Conservation (phyloP, 345 rosid genomes). For the Rhizophora mangle region DNA sequence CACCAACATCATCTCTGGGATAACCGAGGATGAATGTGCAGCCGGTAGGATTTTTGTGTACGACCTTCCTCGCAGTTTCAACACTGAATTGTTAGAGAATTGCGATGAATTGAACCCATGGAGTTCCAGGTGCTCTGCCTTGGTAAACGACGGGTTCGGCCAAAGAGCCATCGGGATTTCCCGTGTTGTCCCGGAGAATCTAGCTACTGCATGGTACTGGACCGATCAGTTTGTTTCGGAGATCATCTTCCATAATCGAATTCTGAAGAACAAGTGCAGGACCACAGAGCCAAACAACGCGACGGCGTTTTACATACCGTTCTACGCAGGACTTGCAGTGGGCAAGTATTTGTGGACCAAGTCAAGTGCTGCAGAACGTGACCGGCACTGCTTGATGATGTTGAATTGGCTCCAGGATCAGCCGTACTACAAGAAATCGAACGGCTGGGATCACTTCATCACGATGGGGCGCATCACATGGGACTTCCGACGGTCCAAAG, state of each 20-base stretch:
- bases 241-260: constrained; percentile 73
- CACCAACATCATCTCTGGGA: constrained; percentile 1
- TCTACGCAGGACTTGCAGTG: constrained; percentile 90
- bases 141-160: constrained; percentile 75
- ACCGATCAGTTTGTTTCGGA: constrained; percentile 87
- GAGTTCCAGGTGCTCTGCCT: constrained; percentile 80
- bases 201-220: constrained; percentile 82
- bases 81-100: constrained; percentile 50
- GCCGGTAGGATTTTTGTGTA: constrained; percentile 72
- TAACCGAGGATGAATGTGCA: constrained; percentile 40
- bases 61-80: constrained; percentile 60
- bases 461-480: constrained; percentile 96
- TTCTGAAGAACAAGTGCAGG: constrained; percentile 72
- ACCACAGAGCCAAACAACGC: constrained; percentile 63
- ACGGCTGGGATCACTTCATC: constrained; percentile 94
- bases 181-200: constrained; percentile 49
- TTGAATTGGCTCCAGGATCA: constrained; percentile 64
- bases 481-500: constrained; percentile 84
- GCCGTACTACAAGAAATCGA: constrained; percentile 55
- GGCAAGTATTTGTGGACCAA: constrained; percentile 71
- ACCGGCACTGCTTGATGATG: constrained; percentile 65
- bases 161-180: constrained; percentile 43
- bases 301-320: constrained; percentile 79
- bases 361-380: constrained; percentile 61
- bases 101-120: constrained; percentile 81